These are phyloP conservation scores for Coemansia sp. DNA, from an alignment of 192 early-diverging fungal genomes.

Conservation along the genomic window DNA sequence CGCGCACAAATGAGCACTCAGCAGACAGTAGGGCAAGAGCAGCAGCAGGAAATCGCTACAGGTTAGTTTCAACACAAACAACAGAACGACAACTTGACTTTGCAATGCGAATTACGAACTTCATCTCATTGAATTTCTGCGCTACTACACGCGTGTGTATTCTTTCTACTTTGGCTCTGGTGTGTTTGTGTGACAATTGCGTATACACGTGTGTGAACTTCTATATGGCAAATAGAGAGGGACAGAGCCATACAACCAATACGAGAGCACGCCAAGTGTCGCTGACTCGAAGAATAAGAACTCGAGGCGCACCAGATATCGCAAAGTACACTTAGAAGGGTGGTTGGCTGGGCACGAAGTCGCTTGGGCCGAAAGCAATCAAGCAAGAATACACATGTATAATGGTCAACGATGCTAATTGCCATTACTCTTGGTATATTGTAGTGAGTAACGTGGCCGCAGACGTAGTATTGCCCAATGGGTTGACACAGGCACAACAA, in stretches of 20 bases:
- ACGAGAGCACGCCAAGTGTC: not conserved
- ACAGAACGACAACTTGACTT: not conserved
- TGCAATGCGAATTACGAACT: not conserved
- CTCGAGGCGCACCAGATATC: not conserved
- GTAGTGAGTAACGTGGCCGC: not conserved
- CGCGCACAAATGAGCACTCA: not conserved
- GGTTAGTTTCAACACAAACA: not conserved
- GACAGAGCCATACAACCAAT: constrained; percentile 1
- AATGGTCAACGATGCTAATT: not conserved
- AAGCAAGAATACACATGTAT: not conserved
- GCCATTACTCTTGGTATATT: not conserved
- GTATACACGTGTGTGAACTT: constrained; percentile 2
- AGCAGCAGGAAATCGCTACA: not conserved
- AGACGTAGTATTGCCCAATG: constrained; percentile 18
- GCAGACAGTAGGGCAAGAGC: not conserved
- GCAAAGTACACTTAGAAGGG: not conserved
- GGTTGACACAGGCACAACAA: constrained; percentile 44
- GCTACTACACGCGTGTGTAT: not conserved
- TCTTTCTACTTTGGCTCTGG: not conserved
- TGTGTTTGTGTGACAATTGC: not conserved
- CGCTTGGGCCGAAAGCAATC: not conserved
- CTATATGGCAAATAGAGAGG: not conserved
- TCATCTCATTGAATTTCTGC: constrained; percentile 8
- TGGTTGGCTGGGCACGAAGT: not conserved
- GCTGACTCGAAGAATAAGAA: not conserved